Evolutionary conservation across 306 rosid species (phyloP).

Genomic region (Lathyrus sativus): DNA sequence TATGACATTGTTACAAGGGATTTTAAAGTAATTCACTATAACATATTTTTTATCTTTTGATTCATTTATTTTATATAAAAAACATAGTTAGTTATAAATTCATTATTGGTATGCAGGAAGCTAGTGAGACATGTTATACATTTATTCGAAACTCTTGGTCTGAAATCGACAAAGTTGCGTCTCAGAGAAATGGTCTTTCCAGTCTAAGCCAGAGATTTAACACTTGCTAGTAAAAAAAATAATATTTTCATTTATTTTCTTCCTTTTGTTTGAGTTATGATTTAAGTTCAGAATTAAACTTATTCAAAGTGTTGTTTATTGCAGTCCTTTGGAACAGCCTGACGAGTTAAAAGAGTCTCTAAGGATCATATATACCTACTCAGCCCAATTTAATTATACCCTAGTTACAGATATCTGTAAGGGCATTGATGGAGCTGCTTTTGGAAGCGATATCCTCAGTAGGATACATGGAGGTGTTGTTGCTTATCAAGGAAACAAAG

Average conservation of each 20-base stretch:
- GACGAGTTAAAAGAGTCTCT: not conserved
- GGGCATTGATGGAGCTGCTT: not conserved
- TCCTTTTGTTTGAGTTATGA: not conserved
- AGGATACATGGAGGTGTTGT: not conserved
- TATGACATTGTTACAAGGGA: not conserved
- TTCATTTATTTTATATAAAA: not conserved
- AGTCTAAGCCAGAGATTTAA: not conserved
- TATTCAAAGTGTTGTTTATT: not conserved
- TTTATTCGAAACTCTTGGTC: not conserved
- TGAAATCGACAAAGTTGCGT: not conserved
- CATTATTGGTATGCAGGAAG: not conserved
- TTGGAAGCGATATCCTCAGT: not conserved
- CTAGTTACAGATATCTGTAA: not conserved
- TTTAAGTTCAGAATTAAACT: not conserved
- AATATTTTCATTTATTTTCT: not conserved
- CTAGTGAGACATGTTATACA: conserved; percentile 8
- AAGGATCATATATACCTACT: rapidly evolving
- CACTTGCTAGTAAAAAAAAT: not conserved
- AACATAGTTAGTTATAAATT: not conserved
- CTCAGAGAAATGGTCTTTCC: not conserved
- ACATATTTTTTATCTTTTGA: not conserved
- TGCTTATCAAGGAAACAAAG: not conserved
- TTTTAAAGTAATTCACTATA: not conserved
- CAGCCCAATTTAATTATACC: not conserved
- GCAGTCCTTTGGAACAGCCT: not conserved